Conservation (phyloP, 2,329 filamentous ascomycete genomes). For the Colletotrichum tofieldiae region DNA sequence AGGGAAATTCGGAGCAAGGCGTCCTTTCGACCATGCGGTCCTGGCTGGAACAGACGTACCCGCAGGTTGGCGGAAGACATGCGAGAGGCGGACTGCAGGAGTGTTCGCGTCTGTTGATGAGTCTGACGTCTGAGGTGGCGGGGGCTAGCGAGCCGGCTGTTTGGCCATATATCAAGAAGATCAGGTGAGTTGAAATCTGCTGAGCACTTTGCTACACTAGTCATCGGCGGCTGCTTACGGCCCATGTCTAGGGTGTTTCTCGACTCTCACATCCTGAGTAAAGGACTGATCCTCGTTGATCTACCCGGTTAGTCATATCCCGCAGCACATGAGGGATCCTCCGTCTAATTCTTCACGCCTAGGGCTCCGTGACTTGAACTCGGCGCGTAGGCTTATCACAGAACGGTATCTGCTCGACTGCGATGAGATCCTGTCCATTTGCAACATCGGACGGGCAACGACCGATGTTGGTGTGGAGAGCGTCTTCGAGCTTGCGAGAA, state of each 20-base stretch:
- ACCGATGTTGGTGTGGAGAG: slow-evolving; percentile 58
- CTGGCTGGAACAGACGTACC: slow-evolving; percentile 46
- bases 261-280: slow-evolving; percentile 63
- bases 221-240: slow-evolving; percentile 33
- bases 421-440: slow-evolving; percentile 64
- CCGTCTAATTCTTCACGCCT: background rate
- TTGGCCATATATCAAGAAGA: slow-evolving; percentile 64
- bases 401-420: slow-evolving; percentile 62
- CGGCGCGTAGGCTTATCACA: slow-evolving; percentile 59
- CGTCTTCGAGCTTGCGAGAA: slow-evolving; percentile 58
- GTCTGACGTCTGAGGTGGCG: slow-evolving; percentile 56
- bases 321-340: accelerated
- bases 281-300: slow-evolving; percentile 64
- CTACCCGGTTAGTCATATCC: slow-evolving; percentile 59
- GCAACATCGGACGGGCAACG: slow-evolving; percentile 57
- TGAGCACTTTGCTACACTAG: background rate
- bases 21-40: slow-evolving; percentile 45
- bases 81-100: slow-evolving; percentile 40
- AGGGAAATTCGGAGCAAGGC: slow-evolving; percentile 16
- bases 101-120: slow-evolving; percentile 54
- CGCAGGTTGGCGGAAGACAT: slow-evolving; percentile 13
- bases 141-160: slow-evolving; percentile 44
- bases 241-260: slow-evolving; percentile 56
- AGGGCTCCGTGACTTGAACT: slow-evolving; percentile 65
- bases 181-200: slow-evolving; percentile 51